Evolutionary conservation across 495 filamentous ascomycete species (phyloP).

Genomic region (Penicillium paxilli): DNA sequence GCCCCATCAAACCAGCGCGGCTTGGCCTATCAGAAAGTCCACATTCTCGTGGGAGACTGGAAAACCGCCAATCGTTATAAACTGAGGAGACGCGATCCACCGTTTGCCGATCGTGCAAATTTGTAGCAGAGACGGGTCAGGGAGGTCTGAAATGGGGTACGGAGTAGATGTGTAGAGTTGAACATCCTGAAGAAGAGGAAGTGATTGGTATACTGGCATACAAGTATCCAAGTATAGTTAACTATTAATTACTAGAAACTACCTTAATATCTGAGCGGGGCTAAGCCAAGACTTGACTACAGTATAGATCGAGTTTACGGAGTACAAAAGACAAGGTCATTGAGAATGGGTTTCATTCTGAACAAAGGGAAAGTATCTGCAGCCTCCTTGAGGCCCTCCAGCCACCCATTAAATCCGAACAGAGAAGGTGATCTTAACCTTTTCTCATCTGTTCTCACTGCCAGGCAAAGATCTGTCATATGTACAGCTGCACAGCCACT

Average conservation of each 20-base stretch:
- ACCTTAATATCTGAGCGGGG: no score
- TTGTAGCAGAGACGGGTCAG: background rate
- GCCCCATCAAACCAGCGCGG: background rate
- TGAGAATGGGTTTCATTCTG: slow-evolving; percentile 17
- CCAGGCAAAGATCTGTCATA: slow-evolving; percentile 23
- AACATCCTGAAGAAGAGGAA: no score
- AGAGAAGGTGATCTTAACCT: slow-evolving; percentile 11
- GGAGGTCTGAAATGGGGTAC: background rate
- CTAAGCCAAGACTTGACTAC: no score
- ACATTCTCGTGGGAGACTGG: slow-evolving; percentile 10
- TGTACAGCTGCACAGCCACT: slow-evolving; percentile 42
- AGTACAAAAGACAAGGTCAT: background rate
- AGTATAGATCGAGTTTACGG: no score
- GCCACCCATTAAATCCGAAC: slow-evolving; percentile 28
- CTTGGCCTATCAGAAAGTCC: slow-evolving; percentile 23
- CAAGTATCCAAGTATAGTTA: no score
- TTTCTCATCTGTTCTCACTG: slow-evolving; percentile 5
- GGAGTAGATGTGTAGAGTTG: no score
- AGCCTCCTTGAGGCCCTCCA: slow-evolving; percentile 26
- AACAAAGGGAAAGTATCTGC: slow-evolving; percentile 35
- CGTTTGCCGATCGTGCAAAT: slow-evolving; percentile 26
- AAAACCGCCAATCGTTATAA: slow-evolving; percentile 27
- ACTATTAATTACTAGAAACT: no score
- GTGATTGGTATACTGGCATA: no score
- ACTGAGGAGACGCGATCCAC: slow-evolving; percentile 15